A percentile compares a stretch with the other conserved stretches of the same genome.
Evolutionary conservation across 805 yeast species (phyloP).

Genomic region (Lachancea waltii): DNA sequence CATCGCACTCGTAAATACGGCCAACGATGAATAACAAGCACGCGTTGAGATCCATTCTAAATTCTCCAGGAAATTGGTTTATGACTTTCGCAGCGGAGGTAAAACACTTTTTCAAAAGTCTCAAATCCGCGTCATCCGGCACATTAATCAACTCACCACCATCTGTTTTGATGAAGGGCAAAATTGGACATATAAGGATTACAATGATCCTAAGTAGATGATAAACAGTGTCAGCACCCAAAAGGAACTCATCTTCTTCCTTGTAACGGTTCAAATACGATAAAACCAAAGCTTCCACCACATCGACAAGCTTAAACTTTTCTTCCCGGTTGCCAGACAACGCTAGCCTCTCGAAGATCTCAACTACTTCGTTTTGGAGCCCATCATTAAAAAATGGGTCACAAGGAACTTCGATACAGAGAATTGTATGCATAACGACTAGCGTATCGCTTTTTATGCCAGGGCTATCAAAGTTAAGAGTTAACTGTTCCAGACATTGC

Average conservation of each 20-base stretch:
- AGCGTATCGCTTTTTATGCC: conserved; percentile 34
- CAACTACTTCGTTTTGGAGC: conserved; percentile 69
- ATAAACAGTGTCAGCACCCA: conserved; percentile 70
- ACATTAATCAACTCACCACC: neutral
- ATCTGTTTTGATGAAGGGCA: conserved; percentile 1
- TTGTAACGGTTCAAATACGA: conserved; percentile 30
- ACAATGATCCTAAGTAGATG: conserved; percentile 69
- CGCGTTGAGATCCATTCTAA: conserved; percentile 63
- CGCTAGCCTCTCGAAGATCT: conserved; percentile 65
- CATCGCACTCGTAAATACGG: conserved; percentile 42
- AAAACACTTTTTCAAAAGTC: conserved; percentile 44
- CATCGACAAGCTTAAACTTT: conserved; percentile 43
- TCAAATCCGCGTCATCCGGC: conserved; percentile 29
- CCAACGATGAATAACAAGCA: conserved; percentile 62
- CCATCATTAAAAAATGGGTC: conserved; percentile 56
- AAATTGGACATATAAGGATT: conserved; percentile 41
- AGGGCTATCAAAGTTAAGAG: conserved; percentile 34
- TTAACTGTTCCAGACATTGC: conserved; percentile 71
- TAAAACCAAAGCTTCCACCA: conserved; percentile 50
- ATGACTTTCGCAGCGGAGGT: conserved; percentile 52
- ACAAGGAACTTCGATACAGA: conserved; percentile 51
- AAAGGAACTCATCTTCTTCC: conserved; percentile 38
- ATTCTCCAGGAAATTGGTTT: conserved; percentile 56
- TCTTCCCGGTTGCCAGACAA: conserved; percentile 49
- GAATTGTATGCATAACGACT: conserved; percentile 48